Base-by-base conservation (phyloP, 257 asterid genomes). In the Eucommia ulmoides region DNA sequence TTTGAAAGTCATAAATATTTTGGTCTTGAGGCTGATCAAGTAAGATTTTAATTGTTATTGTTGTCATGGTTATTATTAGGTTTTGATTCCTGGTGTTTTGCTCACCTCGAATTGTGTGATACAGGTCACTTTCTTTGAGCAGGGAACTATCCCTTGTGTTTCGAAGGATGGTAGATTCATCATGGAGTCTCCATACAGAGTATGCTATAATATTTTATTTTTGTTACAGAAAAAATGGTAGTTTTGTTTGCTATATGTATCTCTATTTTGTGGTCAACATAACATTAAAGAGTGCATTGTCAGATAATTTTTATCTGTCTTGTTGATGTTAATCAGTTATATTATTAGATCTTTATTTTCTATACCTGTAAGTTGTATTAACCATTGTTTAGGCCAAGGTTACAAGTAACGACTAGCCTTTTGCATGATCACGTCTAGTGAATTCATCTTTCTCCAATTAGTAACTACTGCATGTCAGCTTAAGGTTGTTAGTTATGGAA, bases 11-110 rank as follows among this genome's bases (percentile, higher is more conserved):
- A 66, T 53, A 89, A 76, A 71, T 85, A 78, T 73, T 85, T 89
- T 78, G 98, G 98, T 59, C 98, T 89, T 16, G 91, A 82, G 76
- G 69, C 82, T 53, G 94, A 82, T 62, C 98, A 85, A 70, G 98
- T 89, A 59, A 71, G 77, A 64, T 48, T 1, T 18, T 38, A 18
- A 52, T 24, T 22, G 57, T 21, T 41, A 26, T 21, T 20, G 24
- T 50, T 22, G n/a, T 26, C 21, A 49, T n/a, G n/a, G n/a, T n/a
- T n/a, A n/a, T 33, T 56, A 4, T 52, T 22, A 1, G 21, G 29
- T 66, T 20, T 18, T 54, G 50, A 41, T 17, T 23, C 50, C 26
- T 58, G 51, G 17, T 41, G n/a, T 17, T 15, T 19, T 0, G 33
- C 58, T 50, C 24, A 45, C 18, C 21, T 15, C 35, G 19, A n/a